A percentile compares a stretch with the other conserved stretches of the same genome.
These are phyloP conservation scores for Canariomyces notabilis DNA, from an alignment of 2,329 filamentous ascomycete genomes.

Conservation along the genomic window DNA sequence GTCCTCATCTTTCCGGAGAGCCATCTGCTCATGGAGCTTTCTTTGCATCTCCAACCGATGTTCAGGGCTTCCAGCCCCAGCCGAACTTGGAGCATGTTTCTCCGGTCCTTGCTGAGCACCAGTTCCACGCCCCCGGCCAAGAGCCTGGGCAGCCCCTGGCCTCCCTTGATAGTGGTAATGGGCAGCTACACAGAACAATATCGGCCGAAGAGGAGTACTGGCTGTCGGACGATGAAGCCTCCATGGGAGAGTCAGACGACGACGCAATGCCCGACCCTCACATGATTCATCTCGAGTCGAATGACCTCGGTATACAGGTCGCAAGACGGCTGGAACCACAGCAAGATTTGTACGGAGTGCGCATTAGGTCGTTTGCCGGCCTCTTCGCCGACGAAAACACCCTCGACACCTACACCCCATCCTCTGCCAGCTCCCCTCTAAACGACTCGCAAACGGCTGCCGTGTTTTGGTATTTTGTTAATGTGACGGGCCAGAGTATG, in stretches of 20 bases:
- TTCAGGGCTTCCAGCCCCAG: not conserved
- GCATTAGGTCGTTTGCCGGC: conserved; percentile 45
- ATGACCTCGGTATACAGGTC: conserved; percentile 38
- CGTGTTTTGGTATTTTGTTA: conserved; percentile 88
- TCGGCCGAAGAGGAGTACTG: conserved; percentile 39
- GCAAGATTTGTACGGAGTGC: conserved; percentile 40
- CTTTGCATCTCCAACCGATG: not conserved
- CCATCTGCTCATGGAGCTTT: not conserved
- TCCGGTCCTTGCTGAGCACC: not conserved
- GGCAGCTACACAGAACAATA: conserved; percentile 2
- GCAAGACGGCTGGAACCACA: conserved; percentile 33
- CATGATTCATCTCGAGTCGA: conserved; percentile 34
- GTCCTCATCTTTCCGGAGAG: not conserved
- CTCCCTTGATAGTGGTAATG: conserved; percentile 1
- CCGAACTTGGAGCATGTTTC: not conserved
- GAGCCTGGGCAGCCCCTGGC: not conserved
- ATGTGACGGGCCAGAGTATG: conserved; percentile 78
- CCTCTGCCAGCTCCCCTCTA: conserved; percentile 63
- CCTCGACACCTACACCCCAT: conserved; percentile 62
- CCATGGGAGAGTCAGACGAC: conserved; percentile 57
- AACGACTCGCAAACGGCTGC: conserved; percentile 74
- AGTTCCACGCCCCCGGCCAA: not conserved
- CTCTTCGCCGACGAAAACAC: conserved; percentile 45
- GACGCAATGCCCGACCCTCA: conserved; percentile 42
- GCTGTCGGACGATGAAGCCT: conserved; percentile 56